Conservation (phyloP, 768 basidiomycete genomes). For the Boletus eberwhitei region DNA sequence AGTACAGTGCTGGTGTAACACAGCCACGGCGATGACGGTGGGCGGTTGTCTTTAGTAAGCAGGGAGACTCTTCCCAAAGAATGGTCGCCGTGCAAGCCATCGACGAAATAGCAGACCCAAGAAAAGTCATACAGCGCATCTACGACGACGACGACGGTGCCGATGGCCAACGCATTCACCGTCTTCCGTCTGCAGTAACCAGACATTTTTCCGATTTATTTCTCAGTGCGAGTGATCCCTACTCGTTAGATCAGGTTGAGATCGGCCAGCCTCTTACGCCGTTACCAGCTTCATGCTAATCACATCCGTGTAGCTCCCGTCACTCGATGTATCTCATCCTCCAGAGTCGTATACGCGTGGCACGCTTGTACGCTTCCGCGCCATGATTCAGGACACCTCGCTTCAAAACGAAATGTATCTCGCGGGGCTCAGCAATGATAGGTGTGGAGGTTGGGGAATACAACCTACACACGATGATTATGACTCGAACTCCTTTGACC, state of each 20-base stretch:
- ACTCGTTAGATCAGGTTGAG: conserved; percentile 21
- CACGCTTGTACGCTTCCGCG: conserved; percentile 68
- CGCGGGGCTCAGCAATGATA: conserved; percentile 38
- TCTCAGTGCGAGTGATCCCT: conserved; percentile 31
- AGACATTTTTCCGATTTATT: conserved; percentile 48
- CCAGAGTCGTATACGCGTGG: conserved; percentile 48
- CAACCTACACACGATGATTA: conserved; percentile 28
- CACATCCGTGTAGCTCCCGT: conserved; percentile 48
- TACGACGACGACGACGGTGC: conserved; percentile 30
- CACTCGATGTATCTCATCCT: conserved; percentile 45
- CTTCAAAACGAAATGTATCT: conserved; percentile 71
- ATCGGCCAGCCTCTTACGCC: conserved; percentile 7
- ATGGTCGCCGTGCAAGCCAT: conserved; percentile 55
- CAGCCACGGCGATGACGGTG: conserved; percentile 6
- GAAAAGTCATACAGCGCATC: conserved; percentile 46
- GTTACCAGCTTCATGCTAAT: neutral
- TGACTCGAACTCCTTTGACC: conserved; percentile 32
- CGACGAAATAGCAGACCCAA: conserved; percentile 50
- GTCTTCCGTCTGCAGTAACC: conserved; percentile 43
- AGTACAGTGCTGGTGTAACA: neutral
- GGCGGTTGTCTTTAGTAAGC: conserved; percentile 16
- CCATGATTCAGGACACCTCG: conserved; percentile 83
- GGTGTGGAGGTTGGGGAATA: conserved; percentile 77
- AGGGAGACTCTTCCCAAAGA: neutral
- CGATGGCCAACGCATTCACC: neutral